These are phyloP conservation scores for Ophiosphaerella herpotricha DNA, from an alignment of 2,329 filamentous ascomycete genomes.

Conservation along the genomic window DNA sequence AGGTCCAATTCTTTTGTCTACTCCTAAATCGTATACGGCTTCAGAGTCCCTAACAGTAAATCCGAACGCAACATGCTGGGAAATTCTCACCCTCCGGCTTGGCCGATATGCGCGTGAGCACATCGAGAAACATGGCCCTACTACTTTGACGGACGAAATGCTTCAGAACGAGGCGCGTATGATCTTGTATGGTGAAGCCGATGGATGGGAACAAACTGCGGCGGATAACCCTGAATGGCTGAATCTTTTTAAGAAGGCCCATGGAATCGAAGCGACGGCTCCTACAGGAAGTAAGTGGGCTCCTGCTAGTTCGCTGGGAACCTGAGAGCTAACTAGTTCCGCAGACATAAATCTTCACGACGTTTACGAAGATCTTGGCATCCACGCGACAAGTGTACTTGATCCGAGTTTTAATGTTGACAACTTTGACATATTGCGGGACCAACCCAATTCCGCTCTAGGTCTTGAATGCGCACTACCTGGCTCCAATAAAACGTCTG, in stretches of 20 bases:
- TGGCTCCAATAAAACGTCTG: constrained; percentile 23
- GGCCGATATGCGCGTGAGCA: constrained; percentile 51
- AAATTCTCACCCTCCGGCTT: constrained; percentile 53
- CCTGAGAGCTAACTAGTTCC: not conserved
- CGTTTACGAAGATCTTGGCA: constrained; percentile 41
- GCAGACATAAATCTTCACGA: constrained; percentile 27
- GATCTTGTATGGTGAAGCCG: constrained; percentile 52
- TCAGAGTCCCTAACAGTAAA: constrained; percentile 13
- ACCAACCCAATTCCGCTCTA: constrained; percentile 18
- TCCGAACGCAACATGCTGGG: constrained; percentile 52
- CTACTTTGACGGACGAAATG: constrained; percentile 53
- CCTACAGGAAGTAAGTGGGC: constrained; percentile 11
- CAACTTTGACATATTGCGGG: constrained; percentile 25
- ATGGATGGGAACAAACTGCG: constrained; percentile 55
- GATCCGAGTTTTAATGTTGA: constrained; percentile 37
- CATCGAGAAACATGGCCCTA: constrained; percentile 41
- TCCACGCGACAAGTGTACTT: constrained; percentile 23
- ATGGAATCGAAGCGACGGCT: constrained; percentile 41
- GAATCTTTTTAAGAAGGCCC: constrained; percentile 55
- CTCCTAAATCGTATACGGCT: constrained; percentile 17
- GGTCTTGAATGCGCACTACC: constrained; percentile 35
- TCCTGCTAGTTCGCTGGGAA: not conserved
- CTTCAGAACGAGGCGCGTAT: constrained; percentile 54
- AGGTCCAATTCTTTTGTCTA: constrained; percentile 24
- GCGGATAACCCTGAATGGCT: constrained; percentile 53